These are phyloP conservation scores for Globomyces sp. DNA, from an alignment of 371 early-diverging fungal genomes.

Conservation along the genomic window DNA sequence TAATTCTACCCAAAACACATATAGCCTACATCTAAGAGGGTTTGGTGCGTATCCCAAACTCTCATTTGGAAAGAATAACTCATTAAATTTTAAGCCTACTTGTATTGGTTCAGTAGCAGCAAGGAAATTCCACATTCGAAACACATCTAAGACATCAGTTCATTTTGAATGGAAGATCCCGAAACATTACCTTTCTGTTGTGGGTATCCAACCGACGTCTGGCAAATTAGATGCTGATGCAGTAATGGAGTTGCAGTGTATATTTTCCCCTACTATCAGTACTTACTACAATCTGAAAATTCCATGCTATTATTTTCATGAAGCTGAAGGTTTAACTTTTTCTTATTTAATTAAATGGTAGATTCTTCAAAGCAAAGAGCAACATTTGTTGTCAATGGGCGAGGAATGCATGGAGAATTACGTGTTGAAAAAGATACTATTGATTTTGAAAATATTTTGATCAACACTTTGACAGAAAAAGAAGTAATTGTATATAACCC, in stretches of 20 bases:
- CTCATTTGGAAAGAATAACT: constrained; percentile 33
- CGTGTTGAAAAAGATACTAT: constrained; percentile 25
- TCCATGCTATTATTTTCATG: constrained; percentile 45
- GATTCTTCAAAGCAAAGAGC: constrained; percentile 14
- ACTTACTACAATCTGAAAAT: constrained; percentile 36
- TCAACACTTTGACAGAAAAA: constrained; percentile 40
- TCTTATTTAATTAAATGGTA: too few relatives aligned
- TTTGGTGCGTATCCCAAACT: constrained; percentile 40
- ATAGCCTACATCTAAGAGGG: constrained; percentile 41
- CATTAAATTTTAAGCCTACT: constrained; percentile 44
- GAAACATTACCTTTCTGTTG: constrained; percentile 32
- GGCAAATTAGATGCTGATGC: constrained; percentile 36
- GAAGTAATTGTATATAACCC: constrained; percentile 40
- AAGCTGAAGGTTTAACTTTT: constrained; percentile 13
- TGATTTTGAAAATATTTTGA: constrained; percentile 41
- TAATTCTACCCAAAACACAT: constrained; percentile 33
- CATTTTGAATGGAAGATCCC: constrained; percentile 44
- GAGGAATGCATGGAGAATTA: constrained; percentile 32
- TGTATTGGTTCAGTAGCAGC: constrained; percentile 37
- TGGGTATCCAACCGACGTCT: constrained; percentile 34
- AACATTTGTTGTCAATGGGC: constrained; percentile 41
- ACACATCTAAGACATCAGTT: constrained; percentile 21
- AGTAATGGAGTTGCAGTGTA: constrained; percentile 27
- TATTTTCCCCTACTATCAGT: constrained; percentile 36
- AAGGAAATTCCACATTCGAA: constrained; percentile 30